Evolutionary conservation across 2,329 filamentous ascomycete species (phyloP), one percentile per base, ranked within the genome.

Genomic region (Ceratocystis lukuohia): DNA sequence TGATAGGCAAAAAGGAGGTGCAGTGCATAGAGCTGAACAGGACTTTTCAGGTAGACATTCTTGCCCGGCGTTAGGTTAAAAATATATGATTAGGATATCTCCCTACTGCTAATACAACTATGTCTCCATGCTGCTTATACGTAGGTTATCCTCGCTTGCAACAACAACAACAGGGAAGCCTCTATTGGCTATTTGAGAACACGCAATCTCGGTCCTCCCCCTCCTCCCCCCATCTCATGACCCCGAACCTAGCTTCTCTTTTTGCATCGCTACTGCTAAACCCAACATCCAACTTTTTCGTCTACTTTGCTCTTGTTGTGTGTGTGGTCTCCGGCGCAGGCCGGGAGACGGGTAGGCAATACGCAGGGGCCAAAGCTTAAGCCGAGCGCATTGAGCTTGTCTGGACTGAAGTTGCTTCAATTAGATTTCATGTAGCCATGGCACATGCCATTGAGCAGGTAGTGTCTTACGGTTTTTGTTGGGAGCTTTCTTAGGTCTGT

Each of bases 141-240:
- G 0, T 79, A 80, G 67, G 77, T 82, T 4, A 82, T 77, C 72
- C 88, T 84, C 72, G 91, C 87, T 72, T 85, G 87, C 65, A 96
- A 72, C 61, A 97, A 76, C 17, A 97, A 88, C 17, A 97, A 88
- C 0, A 91, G 89, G 4, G 97, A 80, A 2, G 96, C 91, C 75
- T 97, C 93, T 30, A 96, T 82, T 0, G 94, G 93, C 1, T 94
- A 94, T 41, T 87, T 82, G n/a, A 99, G 80, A 2, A 88, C 87
- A n/a, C 17, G 2, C 45, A n/a, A 10, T 4, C 48, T 53, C 22
- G 7, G 3, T 20, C 46, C 22, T 50, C 46, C 8, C 20, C 22
- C 15, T 25, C 2, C 46, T 5, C 2, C 46, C 17, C 48, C 48
- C 22, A 25, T 8, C 15, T 28, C 7, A 25, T 10, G 1, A 15